Evolutionary conservation across 139 green algal genomes (phyloP).

Genomic region (Tetradesmus lagerheimii): DNA sequence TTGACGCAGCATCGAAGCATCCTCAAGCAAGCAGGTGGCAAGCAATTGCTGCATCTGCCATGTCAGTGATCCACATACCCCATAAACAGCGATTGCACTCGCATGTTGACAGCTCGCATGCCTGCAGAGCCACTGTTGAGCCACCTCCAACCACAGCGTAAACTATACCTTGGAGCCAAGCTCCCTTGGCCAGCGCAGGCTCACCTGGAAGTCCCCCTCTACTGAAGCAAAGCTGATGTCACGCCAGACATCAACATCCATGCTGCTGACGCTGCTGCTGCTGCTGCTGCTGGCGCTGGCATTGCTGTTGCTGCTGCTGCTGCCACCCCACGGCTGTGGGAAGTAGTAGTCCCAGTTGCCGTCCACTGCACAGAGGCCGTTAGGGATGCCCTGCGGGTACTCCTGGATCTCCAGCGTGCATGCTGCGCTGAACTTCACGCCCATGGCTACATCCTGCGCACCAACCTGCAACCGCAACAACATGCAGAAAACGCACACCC

Average conservation of each 20-base stretch:
- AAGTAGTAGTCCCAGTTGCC: not conserved
- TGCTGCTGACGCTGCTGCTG: not conserved
- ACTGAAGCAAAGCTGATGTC: constrained; percentile 85
- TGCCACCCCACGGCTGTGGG: constrained; percentile 2
- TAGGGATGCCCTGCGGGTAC: constrained; percentile 47
- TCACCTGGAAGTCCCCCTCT: constrained; percentile 88
- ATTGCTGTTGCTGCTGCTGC: not conserved
- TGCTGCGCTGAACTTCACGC: constrained; percentile 82
- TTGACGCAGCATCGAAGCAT: no score
- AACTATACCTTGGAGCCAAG: not conserved
- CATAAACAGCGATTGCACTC: no score
- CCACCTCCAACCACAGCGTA: no score
- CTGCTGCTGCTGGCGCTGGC: constrained; percentile 1
- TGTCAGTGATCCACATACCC: no score
- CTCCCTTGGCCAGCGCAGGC: not conserved
- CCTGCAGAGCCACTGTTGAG: not conserved
- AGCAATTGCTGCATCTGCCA: no score
- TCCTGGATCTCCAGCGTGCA: constrained; percentile 83
- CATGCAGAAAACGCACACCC: not conserved
- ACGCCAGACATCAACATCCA: not conserved
- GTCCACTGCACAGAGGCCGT: constrained; percentile 32
- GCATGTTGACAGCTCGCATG: no score
- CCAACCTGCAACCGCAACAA: constrained; percentile 75
- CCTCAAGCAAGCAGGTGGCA: no score
- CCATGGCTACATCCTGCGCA: constrained; percentile 84